These are phyloP conservation scores for Brassica incana DNA, from an alignment of 345 rosid species.

Conservation along the genomic window DNA sequence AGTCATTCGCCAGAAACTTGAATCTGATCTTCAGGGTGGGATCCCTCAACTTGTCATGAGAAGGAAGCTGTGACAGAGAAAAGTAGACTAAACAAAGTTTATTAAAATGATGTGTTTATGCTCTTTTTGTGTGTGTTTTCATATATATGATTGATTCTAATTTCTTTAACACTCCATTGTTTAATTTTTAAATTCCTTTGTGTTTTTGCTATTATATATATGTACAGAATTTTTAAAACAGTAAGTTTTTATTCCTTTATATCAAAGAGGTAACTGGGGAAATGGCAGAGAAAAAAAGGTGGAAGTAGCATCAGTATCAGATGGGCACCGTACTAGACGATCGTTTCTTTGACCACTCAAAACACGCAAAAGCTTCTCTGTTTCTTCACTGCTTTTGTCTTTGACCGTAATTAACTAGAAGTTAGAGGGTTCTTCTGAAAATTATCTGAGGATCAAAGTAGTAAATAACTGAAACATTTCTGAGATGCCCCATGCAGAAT, in stretches of 20 bases:
- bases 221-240: neutral
- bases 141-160: neutral
- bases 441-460: neutral
- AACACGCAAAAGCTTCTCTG: neutral
- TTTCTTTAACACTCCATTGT: neutral
- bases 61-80: neutral
- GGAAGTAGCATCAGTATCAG: neutral
- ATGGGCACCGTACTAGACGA: neutral
- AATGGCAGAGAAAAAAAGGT: neutral
- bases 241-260: neutral
- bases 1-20: neutral
- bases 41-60: neutral
- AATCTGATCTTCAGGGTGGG: neutral
- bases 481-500: neutral
- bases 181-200: neutral
- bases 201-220: neutral
- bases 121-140: neutral
- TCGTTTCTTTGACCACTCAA: neutral
- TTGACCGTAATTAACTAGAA: neutral
- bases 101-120: neutral
- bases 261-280: neutral
- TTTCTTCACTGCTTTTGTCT: neutral
- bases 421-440: neutral
- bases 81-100: neutral
- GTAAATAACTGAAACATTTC: neutral